phyloP scores from a whole-genome alignment of 331 rosid genomes.

The Malus hybrid region DNA sequence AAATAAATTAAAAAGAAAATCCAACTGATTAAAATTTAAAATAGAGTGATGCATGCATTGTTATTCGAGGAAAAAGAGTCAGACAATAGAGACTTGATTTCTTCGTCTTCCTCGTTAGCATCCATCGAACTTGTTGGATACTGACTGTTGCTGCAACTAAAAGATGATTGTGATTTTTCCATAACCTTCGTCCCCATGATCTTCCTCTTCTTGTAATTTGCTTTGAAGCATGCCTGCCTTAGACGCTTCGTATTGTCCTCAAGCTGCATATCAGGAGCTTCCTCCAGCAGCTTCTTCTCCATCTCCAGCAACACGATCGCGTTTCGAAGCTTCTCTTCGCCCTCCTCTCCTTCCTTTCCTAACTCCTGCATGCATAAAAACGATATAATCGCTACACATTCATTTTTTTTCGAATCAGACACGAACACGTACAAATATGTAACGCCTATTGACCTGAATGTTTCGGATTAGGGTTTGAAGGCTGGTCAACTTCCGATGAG shows the following conservation, averaged over 20 bases:
- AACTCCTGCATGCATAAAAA: constrained; percentile 23
- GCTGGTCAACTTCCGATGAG: constrained; percentile 69
- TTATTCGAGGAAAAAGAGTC: constrained; percentile 15
- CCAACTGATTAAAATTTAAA: neutral
- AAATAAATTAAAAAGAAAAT: neutral
- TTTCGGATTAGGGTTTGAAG: constrained; percentile 61
- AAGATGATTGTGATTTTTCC: neutral
- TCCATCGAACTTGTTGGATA: neutral
- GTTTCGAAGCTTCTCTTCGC: constrained; percentile 31
- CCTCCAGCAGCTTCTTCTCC: constrained; percentile 66
- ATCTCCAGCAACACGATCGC: constrained; percentile 47
- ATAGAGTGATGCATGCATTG: neutral
- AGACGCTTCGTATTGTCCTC: constrained; percentile 52
- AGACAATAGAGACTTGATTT: constrained; percentile 18
- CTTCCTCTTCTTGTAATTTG: constrained; percentile 74
- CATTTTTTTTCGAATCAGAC: no score
- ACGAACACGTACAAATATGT: neutral
- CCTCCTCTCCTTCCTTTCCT: constrained; percentile 30
- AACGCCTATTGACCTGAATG: constrained; percentile 34
- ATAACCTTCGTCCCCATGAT: constrained; percentile 12
- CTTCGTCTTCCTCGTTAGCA: constrained; percentile 15
- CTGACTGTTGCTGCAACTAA: neutral
- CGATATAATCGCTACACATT: no score
- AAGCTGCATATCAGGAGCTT: constrained; percentile 52
- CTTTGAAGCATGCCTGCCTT: constrained; percentile 80